Evolutionary conservation across 345 rosid species (phyloP).

Genomic region (Balakata baccata): DNA sequence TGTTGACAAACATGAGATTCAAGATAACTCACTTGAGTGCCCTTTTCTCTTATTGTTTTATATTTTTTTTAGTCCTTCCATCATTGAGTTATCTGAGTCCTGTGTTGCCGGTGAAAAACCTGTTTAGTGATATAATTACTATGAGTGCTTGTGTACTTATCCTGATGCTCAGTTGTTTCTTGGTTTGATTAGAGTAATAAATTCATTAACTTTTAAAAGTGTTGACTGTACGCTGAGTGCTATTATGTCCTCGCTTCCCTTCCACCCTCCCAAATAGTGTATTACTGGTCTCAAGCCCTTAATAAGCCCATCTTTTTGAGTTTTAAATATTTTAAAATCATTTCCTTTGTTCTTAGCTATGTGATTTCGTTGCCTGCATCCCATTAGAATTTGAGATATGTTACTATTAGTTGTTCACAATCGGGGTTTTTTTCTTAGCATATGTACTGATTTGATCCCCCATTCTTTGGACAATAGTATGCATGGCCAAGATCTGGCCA

Average conservation of each 20-base stretch:
- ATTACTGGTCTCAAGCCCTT: neutral
- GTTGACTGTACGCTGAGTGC: neutral
- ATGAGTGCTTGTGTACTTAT: neutral
- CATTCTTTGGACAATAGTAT: neutral
- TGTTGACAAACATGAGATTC: conserved; percentile 44
- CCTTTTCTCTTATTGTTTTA: neutral
- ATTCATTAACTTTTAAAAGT: neutral
- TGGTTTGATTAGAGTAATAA: neutral
- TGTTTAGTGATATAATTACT: neutral
- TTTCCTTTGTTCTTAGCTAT: neutral
- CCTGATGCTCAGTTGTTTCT: neutral
- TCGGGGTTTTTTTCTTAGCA: neutral
- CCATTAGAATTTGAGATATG: neutral
- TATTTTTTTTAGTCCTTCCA: neutral
- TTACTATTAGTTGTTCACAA: neutral
- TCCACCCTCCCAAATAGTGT: too few relatives aligned
- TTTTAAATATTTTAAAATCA: neutral
- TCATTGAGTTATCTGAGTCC: neutral
- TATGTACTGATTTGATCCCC: neutral
- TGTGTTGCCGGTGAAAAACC: neutral
- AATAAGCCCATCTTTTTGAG: neutral
- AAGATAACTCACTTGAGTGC: conserved; percentile 60
- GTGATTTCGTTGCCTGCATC: neutral
- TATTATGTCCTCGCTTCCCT: neutral
- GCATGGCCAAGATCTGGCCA: neutral